These are phyloP conservation scores for Colletotrichum caudatum DNA, from an alignment of 2,329 filamentous ascomycete genomes.

Conservation along the genomic window DNA sequence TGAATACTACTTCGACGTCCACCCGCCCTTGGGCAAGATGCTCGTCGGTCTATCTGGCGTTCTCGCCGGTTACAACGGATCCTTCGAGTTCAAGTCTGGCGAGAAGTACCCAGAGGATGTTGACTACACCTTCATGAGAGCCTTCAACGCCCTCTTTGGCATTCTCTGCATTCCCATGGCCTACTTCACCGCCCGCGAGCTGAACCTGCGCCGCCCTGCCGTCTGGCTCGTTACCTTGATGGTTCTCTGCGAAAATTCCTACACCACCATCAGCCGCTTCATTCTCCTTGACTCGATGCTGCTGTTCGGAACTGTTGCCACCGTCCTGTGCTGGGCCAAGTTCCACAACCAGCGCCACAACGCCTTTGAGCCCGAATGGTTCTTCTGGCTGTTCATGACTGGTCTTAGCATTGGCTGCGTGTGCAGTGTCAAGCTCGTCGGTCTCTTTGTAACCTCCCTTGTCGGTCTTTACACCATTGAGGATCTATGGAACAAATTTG, in stretches of 20 bases:
- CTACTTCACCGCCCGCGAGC: constrained; percentile 92
- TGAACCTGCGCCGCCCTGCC: constrained; percentile 86
- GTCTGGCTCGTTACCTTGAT: constrained; percentile 97
- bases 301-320: constrained; percentile 97
- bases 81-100: constrained; percentile 99
- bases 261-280: constrained; percentile 98
- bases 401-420: constrained; percentile 97
- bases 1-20: constrained; percentile 95
- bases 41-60: constrained; percentile 96
- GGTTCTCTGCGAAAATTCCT: constrained; percentile 99
- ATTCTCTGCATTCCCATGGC: constrained; percentile 92
- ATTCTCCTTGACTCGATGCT: constrained; percentile 99
- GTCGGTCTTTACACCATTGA: constrained; percentile 96
- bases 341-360: constrained; percentile 90
- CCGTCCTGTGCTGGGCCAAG: constrained; percentile 95
- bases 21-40: constrained; percentile 98
- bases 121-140: constrained; percentile 98
- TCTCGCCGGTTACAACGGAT: constrained; percentile 97
- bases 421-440: constrained; percentile 98
- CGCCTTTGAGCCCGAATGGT: constrained; percentile 93
- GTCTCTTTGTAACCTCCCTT: constrained; percentile 93
- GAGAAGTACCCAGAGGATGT: constrained; percentile 94
- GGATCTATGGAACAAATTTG: constrained; percentile 98
- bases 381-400: constrained; percentile 91
- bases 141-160: constrained; percentile 96